Conservation (phyloP, 1,284 basidiomycete species). For the Pseudozyma tsukubaensis region DNA sequence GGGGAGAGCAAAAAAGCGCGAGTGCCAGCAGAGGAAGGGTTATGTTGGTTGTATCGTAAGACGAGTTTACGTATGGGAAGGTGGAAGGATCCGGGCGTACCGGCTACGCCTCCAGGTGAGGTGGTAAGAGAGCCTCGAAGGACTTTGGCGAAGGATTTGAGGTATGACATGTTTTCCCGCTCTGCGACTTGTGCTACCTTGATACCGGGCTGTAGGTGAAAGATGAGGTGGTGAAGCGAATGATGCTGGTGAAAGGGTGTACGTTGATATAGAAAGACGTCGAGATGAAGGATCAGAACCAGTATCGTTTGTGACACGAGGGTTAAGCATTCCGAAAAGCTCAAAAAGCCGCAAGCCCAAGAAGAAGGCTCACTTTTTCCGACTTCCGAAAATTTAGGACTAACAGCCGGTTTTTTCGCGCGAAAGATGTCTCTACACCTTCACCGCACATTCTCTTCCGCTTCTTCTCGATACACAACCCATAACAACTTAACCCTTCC, state of each 20-base stretch:
- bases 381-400: slow-evolving; percentile 4
- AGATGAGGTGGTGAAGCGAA: neutral
- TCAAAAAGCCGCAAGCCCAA: slow-evolving; percentile 1
- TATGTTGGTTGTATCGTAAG: slow-evolving; percentile 29
- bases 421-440: neutral
- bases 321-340: too few relatives aligned
- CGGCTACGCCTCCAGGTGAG: neutral
- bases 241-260: neutral
- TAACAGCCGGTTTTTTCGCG: neutral
- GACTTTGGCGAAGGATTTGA: slow-evolving; percentile 36
- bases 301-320: too few relatives aligned
- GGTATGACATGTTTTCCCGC: slow-evolving; percentile 27
- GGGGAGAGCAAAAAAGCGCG: slow-evolving; percentile 22
- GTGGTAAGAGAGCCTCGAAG: slow-evolving; percentile 32
- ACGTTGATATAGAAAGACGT: neutral
- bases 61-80: slow-evolving; percentile 44
- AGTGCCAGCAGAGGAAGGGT: slow-evolving; percentile 16
- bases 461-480: neutral
- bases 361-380: neutral
- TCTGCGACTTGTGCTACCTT: neutral
- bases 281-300: neutral
- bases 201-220: too few relatives aligned
- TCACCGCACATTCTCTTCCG: neutral
- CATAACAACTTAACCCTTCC: too few relatives aligned
- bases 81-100: slow-evolving; percentile 21